phyloP scores from a whole-genome alignment of 1,139 yeast genomes.

The Yamadazyma buinensis region DNA sequence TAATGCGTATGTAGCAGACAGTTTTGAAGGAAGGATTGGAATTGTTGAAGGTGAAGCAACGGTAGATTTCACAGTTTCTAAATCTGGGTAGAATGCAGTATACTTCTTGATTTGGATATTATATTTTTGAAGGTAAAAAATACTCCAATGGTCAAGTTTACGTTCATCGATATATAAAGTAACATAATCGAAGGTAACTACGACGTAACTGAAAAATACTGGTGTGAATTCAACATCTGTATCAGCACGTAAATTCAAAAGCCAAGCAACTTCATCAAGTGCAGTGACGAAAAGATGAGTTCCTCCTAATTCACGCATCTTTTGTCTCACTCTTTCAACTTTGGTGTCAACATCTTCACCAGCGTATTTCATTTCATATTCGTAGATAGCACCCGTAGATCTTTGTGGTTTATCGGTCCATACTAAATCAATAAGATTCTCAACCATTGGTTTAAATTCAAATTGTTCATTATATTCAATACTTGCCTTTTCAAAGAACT shows the following conservation, averaged over 20 bases:
- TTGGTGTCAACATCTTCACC: slow-evolving; percentile 42
- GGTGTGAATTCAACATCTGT: slow-evolving; percentile 46
- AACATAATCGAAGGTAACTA: slow-evolving; percentile 29
- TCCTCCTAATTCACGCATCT: slow-evolving; percentile 19
- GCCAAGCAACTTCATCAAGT: slow-evolving; percentile 55
- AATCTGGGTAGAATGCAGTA: slow-evolving; percentile 28
- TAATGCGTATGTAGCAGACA: slow-evolving; percentile 33
- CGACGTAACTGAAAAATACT: slow-evolving; percentile 46
- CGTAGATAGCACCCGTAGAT: slow-evolving; percentile 36
- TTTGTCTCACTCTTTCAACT: slow-evolving; percentile 23
- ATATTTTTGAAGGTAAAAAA: slow-evolving; percentile 19
- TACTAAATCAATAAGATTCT: slow-evolving; percentile 36
- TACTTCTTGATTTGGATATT: slow-evolving; percentile 30
- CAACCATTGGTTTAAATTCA: slow-evolving; percentile 28
- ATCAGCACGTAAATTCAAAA: slow-evolving; percentile 47
- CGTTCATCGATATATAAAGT: slow-evolving; percentile 33
- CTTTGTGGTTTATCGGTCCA: slow-evolving; percentile 44
- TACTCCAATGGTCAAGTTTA: slow-evolving; percentile 24
- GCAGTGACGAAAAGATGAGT: slow-evolving; percentile 38
- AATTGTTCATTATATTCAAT: slow-evolving; percentile 18
- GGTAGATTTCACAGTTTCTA: slow-evolving; percentile 20
- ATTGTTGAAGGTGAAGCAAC: slow-evolving; percentile 14
- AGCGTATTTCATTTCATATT: slow-evolving; percentile 35
- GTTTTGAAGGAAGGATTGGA: slow-evolving; percentile 31
- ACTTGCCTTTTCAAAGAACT: slow-evolving; percentile 27